A percentile compares a stretch with the other conserved stretches of the same genome.
These are phyloP conservation scores for Nectriaceae sp. DNA, from an alignment of 2,329 filamentous ascomycete species.

Conservation along the genomic window DNA sequence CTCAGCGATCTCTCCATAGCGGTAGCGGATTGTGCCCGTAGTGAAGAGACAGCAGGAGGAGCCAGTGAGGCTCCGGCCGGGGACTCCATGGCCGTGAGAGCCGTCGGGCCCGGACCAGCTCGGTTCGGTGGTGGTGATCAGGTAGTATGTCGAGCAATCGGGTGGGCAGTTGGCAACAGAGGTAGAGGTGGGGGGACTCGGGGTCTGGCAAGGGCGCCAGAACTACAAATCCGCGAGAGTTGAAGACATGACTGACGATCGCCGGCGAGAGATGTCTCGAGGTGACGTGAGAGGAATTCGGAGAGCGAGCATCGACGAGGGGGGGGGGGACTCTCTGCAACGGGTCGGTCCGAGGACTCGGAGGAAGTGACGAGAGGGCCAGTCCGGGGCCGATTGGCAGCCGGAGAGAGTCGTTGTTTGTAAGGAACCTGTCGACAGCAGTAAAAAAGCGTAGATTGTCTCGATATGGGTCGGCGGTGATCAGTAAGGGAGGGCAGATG, in stretches of 20 bases:
- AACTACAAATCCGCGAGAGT: conserved; percentile 46
- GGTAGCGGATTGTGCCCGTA: conserved; percentile 50
- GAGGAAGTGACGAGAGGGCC: conserved; percentile 3
- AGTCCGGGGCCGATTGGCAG: conserved; percentile 9
- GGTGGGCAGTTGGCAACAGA: conserved; percentile 13
- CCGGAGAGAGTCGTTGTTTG: background rate
- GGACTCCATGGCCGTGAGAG: conserved; percentile 41
- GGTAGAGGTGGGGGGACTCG: conserved; percentile 30
- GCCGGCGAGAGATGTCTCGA: conserved; percentile 29
- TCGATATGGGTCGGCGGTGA: conserved; percentile 4
- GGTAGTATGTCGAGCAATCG: conserved; percentile 14
- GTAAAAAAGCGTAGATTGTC: too few relatives aligned
- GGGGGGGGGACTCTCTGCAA: conserved; percentile 5
- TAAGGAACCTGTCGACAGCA: too few relatives aligned
- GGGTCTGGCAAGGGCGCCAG: conserved; percentile 49
- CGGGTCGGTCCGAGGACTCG: background rate
- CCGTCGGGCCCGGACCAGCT: conserved; percentile 6
- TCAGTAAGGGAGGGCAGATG: conserved; percentile 24
- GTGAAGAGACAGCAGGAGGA: conserved; percentile 54
- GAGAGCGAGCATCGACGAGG: conserved; percentile 14
- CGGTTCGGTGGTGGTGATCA: conserved; percentile 4
- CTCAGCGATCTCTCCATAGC: conserved; percentile 71
- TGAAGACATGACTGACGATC: conserved; percentile 48
- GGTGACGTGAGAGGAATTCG: conserved; percentile 18
- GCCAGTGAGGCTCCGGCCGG: conserved; percentile 41